These are phyloP conservation scores for Pseudohalonectria lignicola DNA, from an alignment of 2,329 filamentous ascomycete genomes.

Conservation along the genomic window DNA sequence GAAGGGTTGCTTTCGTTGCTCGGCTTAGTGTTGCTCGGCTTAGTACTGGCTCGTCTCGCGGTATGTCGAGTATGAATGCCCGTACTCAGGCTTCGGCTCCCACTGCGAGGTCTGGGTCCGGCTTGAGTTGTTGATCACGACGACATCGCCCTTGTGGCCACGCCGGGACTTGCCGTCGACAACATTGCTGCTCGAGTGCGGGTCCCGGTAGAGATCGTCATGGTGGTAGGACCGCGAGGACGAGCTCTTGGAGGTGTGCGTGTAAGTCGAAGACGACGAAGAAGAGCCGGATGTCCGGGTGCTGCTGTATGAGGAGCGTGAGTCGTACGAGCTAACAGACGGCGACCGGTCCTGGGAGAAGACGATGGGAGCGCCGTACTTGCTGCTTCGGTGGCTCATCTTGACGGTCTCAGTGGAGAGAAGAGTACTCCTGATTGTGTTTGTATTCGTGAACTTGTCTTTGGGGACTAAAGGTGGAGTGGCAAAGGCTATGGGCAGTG, in stretches of 20 bases:
- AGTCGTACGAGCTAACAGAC: slow-evolving; percentile 2
- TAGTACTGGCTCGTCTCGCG: not conserved
- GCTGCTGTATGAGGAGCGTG: not conserved
- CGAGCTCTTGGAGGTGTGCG: not conserved
- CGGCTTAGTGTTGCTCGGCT: not conserved
- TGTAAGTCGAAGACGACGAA: not conserved
- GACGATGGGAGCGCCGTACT: slow-evolving; percentile 1
- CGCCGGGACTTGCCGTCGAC: not conserved
- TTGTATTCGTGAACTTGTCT: no score
- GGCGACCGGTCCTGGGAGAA: not conserved
- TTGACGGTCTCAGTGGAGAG: not conserved
- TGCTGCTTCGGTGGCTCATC: slow-evolving; percentile 2
- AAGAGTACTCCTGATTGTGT: no score
- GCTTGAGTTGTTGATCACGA: not conserved
- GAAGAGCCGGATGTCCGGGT: not conserved
- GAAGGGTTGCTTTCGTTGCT: no score
- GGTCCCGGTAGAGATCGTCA: not conserved
- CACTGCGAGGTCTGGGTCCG: not conserved
- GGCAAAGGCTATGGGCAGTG: no score
- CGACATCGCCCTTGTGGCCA: not conserved
- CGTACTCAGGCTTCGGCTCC: not conserved
- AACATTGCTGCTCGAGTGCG: not conserved
- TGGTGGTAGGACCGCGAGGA: not conserved
- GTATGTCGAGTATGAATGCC: not conserved
- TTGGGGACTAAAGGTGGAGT: no score